These are phyloP conservation scores for Gracilaria vermiculophylla DNA, from an alignment of 23 red algal genomes.

Conservation along the genomic window DNA sequence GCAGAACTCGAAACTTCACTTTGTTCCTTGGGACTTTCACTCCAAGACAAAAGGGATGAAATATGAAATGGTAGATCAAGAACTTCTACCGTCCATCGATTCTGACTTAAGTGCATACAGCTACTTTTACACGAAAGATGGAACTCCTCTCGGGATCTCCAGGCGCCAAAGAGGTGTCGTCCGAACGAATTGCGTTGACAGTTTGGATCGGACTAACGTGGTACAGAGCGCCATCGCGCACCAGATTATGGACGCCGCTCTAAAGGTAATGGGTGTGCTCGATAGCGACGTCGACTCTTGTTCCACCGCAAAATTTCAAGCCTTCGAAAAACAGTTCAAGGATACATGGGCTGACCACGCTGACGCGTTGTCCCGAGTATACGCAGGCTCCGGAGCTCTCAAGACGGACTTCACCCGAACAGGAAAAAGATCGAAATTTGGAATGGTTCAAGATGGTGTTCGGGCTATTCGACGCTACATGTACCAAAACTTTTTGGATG, in stretches of 20 bases:
- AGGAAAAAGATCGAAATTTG: conserved; percentile 79
- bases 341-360: conserved; percentile 93
- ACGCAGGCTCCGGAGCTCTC: conserved; percentile 85
- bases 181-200: conserved; percentile 93
- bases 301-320: conserved; percentile 54
- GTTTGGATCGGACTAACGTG: conserved; percentile 96
- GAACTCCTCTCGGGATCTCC: conserved; percentile 26
- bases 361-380: conserved; percentile 78
- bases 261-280: conserved; percentile 70
- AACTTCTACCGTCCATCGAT: conserved; percentile 68
- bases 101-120: conserved; percentile 60
- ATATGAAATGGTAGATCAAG: conserved; percentile 82
- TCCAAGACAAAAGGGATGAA: conserved; percentile 82
- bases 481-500: conserved; percentile 88
- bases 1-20: conserved; percentile 60
- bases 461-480: conserved; percentile 71
- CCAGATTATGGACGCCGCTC: conserved; percentile 59
- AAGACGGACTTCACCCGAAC: conserved; percentile 94
- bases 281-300: conserved; percentile 50
- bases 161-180: conserved; percentile 79
- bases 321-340: conserved; percentile 73
- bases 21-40: conserved; percentile 96
- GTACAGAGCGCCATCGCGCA: conserved; percentile 87
- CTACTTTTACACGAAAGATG: conserved; percentile 67
- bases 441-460: conserved; percentile 73